Conservation (phyloP, 2,329 filamentous ascomycete genomes). For the Fusarium aywerte region DNA sequence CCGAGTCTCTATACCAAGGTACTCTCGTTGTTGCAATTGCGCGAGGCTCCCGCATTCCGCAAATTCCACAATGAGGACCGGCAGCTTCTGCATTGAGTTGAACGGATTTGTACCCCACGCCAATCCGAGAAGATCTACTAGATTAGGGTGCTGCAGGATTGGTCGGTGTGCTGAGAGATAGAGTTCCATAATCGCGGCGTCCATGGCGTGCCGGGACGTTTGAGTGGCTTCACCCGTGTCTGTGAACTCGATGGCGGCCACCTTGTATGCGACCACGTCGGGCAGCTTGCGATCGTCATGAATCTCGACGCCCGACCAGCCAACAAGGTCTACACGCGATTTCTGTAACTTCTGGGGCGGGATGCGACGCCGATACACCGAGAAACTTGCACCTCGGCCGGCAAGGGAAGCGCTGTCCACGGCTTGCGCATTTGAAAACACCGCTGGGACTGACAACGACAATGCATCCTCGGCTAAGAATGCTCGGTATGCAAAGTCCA, state of each 20-base stretch:
- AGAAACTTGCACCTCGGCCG: not conserved
- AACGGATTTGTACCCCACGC: not conserved
- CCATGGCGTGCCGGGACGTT: too few species aligned
- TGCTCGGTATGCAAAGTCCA: not conserved
- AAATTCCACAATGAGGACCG: not conserved
- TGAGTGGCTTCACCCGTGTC: too few species aligned
- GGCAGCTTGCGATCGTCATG: not conserved
- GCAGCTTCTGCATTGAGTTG: not conserved
- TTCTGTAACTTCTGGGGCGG: not conserved
- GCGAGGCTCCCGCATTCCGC: not conserved
- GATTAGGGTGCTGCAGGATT: too few species aligned
- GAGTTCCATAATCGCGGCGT: too few species aligned
- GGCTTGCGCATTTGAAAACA: not conserved
- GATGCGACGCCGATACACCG: not conserved
- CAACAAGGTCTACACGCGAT: not conserved
- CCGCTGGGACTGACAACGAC: not conserved
- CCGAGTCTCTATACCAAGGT: not conserved
- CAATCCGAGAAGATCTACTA: too few species aligned
- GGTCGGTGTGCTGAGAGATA: too few species aligned
- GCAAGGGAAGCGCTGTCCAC: not conserved
- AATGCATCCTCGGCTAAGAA: not conserved
- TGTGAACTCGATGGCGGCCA: too few species aligned
- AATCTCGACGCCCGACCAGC: not conserved
- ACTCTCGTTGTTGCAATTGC: not conserved
- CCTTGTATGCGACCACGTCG: not conserved